Conservation (phyloP, 148 eudicot genomes). For the Bassia scoparia region DNA sequence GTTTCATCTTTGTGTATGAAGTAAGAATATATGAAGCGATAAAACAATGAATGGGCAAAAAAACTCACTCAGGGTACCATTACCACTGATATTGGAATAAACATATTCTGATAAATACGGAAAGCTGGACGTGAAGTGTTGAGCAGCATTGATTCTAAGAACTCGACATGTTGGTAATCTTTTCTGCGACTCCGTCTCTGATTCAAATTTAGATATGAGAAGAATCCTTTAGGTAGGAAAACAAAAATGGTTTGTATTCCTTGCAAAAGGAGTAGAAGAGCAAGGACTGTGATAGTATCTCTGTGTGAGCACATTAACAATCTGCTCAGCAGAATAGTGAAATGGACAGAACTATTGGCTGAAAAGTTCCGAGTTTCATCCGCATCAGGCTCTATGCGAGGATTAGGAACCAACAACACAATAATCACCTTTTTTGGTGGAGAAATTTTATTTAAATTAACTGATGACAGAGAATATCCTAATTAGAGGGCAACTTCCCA, state of each 20-base stretch:
- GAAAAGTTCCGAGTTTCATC: too few relatives aligned
- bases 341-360: not conserved
- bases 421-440: not conserved
- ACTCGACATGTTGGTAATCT: conserved; percentile 47
- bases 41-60: not conserved
- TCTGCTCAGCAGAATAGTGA: not conserved
- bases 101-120: conserved; percentile 89
- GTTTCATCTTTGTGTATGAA: not conserved
- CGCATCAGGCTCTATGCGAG: not conserved
- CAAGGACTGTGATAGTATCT: not conserved
- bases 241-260: not conserved
- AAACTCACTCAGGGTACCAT: conserved; percentile 72
- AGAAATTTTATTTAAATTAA: not conserved
- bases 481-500: not conserved
- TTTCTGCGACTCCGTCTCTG: conserved; percentile 39
- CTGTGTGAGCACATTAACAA: not conserved
- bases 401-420: not conserved
- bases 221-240: not conserved
- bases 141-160: conserved; percentile 70
- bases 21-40: not conserved
- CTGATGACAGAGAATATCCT: not conserved
- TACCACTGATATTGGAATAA: conserved; percentile 63
- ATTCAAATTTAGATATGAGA: conserved; percentile 17
- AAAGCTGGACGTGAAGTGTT: conserved; percentile 58
- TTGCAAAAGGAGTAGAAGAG: conserved; percentile 7